These are phyloP conservation scores for Dendrostoma leiphaemia DNA, from an alignment of 2,329 filamentous ascomycete species.

Conservation along the genomic window DNA sequence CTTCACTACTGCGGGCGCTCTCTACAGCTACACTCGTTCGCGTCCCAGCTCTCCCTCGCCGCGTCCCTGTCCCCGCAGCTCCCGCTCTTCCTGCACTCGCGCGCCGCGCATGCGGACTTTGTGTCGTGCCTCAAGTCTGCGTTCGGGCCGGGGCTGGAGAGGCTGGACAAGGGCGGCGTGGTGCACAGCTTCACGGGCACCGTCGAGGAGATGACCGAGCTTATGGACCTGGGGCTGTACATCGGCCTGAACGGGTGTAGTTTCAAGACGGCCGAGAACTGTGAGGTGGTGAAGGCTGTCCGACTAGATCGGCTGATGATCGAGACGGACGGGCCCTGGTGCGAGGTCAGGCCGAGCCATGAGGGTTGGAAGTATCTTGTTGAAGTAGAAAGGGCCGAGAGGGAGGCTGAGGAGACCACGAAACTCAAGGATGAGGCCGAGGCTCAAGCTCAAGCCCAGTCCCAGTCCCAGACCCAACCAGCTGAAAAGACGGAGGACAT, in stretches of 20 bases:
- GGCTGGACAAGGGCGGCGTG: constrained; percentile 72
- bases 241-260: constrained; percentile 97
- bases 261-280: constrained; percentile 90
- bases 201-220: constrained; percentile 74
- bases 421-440: constrained; percentile 15
- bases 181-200: constrained; percentile 97
- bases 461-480: neutral
- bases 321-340: constrained; percentile 98
- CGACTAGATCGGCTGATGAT: constrained; percentile 81
- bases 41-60: constrained; percentile 76
- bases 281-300: constrained; percentile 77
- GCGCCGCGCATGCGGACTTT: constrained; percentile 85
- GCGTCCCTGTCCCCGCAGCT: constrained; percentile 67
- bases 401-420: constrained; percentile 21
- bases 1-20: constrained; percentile 77
- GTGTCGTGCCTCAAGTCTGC: constrained; percentile 63
- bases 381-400: constrained; percentile 33
- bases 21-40: constrained; percentile 82
- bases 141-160: constrained; percentile 58
- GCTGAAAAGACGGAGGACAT: neutral
- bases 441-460: constrained; percentile 1
- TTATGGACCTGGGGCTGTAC: constrained; percentile 79
- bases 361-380: constrained; percentile 73
- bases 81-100: constrained; percentile 88
- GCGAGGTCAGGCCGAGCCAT: constrained; percentile 87